These are phyloP conservation scores for Scutellaria barbata DNA, from an alignment of 257 asterid genomes.

Conservation along the genomic window DNA sequence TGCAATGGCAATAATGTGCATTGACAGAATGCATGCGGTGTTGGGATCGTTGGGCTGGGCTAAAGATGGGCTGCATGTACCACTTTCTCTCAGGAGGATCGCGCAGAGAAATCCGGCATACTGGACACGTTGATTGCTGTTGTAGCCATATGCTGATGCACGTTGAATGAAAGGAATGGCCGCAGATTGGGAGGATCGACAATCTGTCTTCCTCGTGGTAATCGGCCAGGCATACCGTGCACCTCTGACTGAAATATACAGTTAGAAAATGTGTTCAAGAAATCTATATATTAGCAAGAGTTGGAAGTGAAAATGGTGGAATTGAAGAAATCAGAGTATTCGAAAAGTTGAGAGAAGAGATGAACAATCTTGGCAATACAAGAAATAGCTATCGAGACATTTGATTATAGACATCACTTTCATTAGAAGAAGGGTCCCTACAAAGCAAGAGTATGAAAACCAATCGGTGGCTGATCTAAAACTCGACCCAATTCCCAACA, in stretches of 20 bases:
- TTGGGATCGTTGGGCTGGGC: conserved; percentile 71
- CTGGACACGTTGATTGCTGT: conserved; percentile 82
- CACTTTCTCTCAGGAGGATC: conserved; percentile 60
- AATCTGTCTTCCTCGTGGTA: conserved; percentile 70
- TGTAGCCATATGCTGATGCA: conserved; percentile 88
- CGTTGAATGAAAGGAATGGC: conserved; percentile 74
- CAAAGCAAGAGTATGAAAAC: neutral
- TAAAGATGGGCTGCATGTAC: conserved; percentile 68
- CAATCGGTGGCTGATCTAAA: neutral
- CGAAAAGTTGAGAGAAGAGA: too few species aligned
- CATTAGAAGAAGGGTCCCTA: too few species aligned
- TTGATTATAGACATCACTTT: too few species aligned
- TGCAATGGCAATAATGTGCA: conserved; percentile 46
- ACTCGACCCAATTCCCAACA: neutral
- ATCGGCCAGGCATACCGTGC: conserved; percentile 76
- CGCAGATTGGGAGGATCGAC: conserved; percentile 70
- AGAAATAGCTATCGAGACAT: too few species aligned
- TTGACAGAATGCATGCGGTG: conserved; percentile 42
- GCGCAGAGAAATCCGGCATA: conserved; percentile 80
- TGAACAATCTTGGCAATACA: too few species aligned
- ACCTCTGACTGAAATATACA: conserved; percentile 46
- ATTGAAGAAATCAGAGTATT: neutral
- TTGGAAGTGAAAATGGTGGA: neutral
- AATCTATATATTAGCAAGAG: neutral
- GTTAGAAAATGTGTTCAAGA: neutral